phyloP scores from a whole-genome alignment of 352 stramenopile species.

The Phytopythium helicoides region DNA sequence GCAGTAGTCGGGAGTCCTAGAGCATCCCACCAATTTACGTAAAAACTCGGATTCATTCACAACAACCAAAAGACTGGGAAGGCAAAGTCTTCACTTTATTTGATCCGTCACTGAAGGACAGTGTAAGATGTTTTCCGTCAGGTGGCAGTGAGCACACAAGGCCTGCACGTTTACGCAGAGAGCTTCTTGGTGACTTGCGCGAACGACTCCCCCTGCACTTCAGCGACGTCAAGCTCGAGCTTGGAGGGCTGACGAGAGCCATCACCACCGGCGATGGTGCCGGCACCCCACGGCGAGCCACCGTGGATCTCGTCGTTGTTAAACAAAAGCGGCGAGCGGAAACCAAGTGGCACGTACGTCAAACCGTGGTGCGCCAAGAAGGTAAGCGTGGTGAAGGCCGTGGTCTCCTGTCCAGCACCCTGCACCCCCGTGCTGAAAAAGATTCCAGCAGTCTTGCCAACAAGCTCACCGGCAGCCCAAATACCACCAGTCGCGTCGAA shows the following conservation, averaged over 20 bases:
- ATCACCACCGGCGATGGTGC: slow-evolving; percentile 78
- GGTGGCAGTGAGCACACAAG: too few species aligned
- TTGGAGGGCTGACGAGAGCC: slow-evolving; percentile 77
- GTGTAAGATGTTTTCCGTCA: too few species aligned
- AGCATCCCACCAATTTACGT: neutral
- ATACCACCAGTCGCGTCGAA: slow-evolving; percentile 85
- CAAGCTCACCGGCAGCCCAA: slow-evolving; percentile 77
- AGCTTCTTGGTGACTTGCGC: slow-evolving; percentile 83
- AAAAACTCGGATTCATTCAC: too few species aligned
- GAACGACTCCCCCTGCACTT: slow-evolving; percentile 85
- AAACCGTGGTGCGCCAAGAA: slow-evolving; percentile 91
- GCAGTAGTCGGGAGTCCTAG: neutral
- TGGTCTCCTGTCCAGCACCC: slow-evolving; percentile 90
- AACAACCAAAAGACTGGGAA: too few species aligned
- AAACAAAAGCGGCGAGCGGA: slow-evolving; percentile 55
- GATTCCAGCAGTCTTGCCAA: slow-evolving; percentile 86
- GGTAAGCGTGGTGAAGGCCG: slow-evolving; percentile 72
- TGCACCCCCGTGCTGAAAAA: slow-evolving; percentile 85
- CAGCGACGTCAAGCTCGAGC: slow-evolving; percentile 76
- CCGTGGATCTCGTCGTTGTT: slow-evolving; percentile 83
- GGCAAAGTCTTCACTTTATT: too few species aligned
- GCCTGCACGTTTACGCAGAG: slow-evolving; percentile 27
- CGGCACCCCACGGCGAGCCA: slow-evolving; percentile 76
- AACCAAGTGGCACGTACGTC: slow-evolving; percentile 89
- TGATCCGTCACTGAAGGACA: too few species aligned